Evolutionary conservation across 345 rosid species (phyloP).

Genomic region (Melaleuca alternifolia): DNA sequence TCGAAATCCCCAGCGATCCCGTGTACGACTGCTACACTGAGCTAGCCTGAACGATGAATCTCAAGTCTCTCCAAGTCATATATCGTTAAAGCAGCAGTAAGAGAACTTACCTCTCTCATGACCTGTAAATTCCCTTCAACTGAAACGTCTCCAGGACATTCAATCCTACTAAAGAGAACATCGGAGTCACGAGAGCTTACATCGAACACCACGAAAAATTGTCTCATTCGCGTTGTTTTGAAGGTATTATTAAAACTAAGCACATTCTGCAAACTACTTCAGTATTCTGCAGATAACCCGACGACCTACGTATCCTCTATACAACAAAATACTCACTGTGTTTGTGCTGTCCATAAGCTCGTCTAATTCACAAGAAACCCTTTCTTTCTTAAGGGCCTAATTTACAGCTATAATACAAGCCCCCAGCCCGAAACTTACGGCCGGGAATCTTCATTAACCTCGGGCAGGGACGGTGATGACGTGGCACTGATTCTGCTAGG

Average conservation of each 20-base stretch:
- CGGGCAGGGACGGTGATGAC: conserved; percentile 15
- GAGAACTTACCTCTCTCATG: neutral
- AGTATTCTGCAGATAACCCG: neutral
- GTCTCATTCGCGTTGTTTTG: neutral
- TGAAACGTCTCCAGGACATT: neutral
- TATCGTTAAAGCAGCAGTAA: neutral
- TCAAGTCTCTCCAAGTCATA: too few relatives aligned
- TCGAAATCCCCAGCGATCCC: neutral
- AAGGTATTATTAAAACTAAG: neutral
- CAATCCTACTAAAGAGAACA: neutral
- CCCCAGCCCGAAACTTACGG: neutral
- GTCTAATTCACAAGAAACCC: neutral
- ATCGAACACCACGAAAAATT: neutral
- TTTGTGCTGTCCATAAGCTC: neutral
- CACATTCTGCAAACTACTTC: neutral
- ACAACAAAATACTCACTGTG: neutral
- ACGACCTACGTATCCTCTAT: neutral
- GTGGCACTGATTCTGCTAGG: conserved; percentile 23
- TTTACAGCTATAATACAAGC: neutral
- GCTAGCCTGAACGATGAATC: too few relatives aligned
- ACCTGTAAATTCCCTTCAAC: neutral
- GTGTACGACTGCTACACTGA: neutral
- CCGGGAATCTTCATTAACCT: neutral
- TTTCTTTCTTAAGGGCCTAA: neutral
- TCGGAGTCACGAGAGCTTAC: neutral